Evolutionary conservation across 2,329 filamentous ascomycete genomes (phyloP), one percentile per base, ranked within the genome.

Genomic region (Aureobasidium melanogenum): DNA sequence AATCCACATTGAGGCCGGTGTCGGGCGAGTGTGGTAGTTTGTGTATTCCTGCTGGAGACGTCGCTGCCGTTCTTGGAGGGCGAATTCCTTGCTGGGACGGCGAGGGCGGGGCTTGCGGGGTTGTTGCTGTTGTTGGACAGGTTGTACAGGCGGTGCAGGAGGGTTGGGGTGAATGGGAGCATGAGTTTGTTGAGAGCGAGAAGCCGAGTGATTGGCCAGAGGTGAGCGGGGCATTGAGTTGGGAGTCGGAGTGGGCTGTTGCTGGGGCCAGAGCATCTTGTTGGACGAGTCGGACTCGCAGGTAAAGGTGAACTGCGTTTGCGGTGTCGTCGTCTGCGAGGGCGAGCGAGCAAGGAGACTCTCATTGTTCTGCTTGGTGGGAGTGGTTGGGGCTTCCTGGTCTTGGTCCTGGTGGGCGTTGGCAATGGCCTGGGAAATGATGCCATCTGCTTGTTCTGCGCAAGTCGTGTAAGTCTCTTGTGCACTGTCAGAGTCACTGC

Each of bases 271-370:
- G 56, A 86, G 85, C 72, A 91, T 83, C 61, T 88, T 85, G 63
- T 88, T 90, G 0, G 89, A 87, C 39, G 91, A 90, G 71, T 94
- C 91, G 1, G 92, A 93, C 69, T 95, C 89, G 74, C 91, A 97
- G 14, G 91, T 96, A 71, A 99, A 99, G 10, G 94, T 99, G 72
- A 99, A 99, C 68, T 97, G 91, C 0, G 89, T 88, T 61, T 91
- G 90, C 6, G 87, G 84, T 5, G 89, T 85, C 38, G 82, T 85
- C 68, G 84, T 87, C 62, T 65, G 67, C 24, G 79, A 79, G 6
- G 79, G 19, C 82, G 77, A 72, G 70, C 90, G 88, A 62, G 90
- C 86, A 52, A 95, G 76, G 63, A 92, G 80, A 72, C 88, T 94
- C 70, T 93, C 89, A 70, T 91, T 86, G 55, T 48, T 48, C 15